Conservation (phyloP, 495 filamentous ascomycete genomes). For the Penicillium lagena region DNA sequence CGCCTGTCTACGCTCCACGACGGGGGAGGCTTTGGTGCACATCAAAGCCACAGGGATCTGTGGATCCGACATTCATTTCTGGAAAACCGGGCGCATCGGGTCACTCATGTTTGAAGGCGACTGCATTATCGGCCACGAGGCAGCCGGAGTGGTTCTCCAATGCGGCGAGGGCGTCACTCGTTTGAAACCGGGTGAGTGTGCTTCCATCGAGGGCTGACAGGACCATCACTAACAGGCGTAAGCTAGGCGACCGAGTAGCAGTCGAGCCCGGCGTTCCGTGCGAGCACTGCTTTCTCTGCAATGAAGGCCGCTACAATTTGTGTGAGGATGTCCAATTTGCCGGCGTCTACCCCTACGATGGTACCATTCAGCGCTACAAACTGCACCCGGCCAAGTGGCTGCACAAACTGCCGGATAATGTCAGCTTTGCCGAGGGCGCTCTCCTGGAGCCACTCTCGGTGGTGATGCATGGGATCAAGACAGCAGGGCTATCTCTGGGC, state of each 20-base stretch:
- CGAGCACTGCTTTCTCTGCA: slow-evolving; percentile 55
- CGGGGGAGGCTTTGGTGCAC: slow-evolving; percentile 42
- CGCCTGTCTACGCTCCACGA: slow-evolving; percentile 41
- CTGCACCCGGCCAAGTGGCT: slow-evolving; percentile 56
- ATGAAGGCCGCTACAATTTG: slow-evolving; percentile 68
- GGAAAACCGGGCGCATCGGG: slow-evolving; percentile 72
- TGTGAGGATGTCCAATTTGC: slow-evolving; percentile 67
- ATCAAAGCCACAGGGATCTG: slow-evolving; percentile 47
- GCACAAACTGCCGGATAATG: slow-evolving; percentile 53
- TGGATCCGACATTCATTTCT: slow-evolving; percentile 69
- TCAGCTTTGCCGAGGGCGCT: slow-evolving; percentile 62
- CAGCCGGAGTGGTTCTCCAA: slow-evolving; percentile 59
- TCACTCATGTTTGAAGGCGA: slow-evolving; percentile 61
- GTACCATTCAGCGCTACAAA: slow-evolving; percentile 53
- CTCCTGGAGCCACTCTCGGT: slow-evolving; percentile 72
- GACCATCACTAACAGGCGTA: neutral
- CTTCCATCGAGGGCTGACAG: neutral
- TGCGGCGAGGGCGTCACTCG: slow-evolving; percentile 45
- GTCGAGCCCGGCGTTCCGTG: slow-evolving; percentile 73
- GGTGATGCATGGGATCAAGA: slow-evolving; percentile 60
- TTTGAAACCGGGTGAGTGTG: slow-evolving; percentile 23
- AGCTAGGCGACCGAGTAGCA: slow-evolving; percentile 61
- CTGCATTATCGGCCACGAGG: slow-evolving; percentile 74
- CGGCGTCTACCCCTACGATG: slow-evolving; percentile 52
- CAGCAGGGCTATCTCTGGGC: slow-evolving; percentile 45